phyloP scores from a whole-genome alignment of 2,329 filamentous ascomycete genomes.

The Fusarium sp. region DNA sequence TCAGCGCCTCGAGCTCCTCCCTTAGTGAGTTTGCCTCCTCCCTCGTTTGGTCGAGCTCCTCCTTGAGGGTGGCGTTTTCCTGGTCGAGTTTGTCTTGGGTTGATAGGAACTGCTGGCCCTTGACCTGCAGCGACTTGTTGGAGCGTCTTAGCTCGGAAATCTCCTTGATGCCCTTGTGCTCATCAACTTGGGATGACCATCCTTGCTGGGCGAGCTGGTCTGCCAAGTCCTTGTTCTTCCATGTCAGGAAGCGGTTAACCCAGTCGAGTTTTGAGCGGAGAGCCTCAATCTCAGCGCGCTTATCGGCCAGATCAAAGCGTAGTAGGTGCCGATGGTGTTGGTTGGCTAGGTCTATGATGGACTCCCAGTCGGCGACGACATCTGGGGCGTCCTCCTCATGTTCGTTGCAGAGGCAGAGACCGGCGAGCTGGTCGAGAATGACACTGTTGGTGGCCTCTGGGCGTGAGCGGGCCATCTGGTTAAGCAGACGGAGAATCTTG shows the following conservation, averaged over 20 bases:
- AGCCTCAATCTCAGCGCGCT: neutral
- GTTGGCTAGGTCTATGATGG: neutral
- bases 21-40: neutral
- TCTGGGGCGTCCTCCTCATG: neutral
- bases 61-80: neutral
- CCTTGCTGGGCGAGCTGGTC: neutral
- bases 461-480: neutral
- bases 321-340: neutral
- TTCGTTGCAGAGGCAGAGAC: neutral
- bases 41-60: neutral
- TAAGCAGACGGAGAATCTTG: neutral
- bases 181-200: neutral
- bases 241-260: neutral
- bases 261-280: neutral
- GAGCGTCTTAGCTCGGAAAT: neutral
- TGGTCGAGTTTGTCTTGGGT: neutral
- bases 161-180: neutral
- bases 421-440: neutral
- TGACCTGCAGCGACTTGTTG: neutral
- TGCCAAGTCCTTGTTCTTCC: neutral
- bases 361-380: neutral
- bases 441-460: neutral
- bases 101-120: neutral
- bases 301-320: neutral
- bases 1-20: neutral